Evolutionary conservation across 768 basidiomycete species (phyloP), one percentile per base, ranked within the genome.

Genomic region (Pleurotus eryngii): DNA sequence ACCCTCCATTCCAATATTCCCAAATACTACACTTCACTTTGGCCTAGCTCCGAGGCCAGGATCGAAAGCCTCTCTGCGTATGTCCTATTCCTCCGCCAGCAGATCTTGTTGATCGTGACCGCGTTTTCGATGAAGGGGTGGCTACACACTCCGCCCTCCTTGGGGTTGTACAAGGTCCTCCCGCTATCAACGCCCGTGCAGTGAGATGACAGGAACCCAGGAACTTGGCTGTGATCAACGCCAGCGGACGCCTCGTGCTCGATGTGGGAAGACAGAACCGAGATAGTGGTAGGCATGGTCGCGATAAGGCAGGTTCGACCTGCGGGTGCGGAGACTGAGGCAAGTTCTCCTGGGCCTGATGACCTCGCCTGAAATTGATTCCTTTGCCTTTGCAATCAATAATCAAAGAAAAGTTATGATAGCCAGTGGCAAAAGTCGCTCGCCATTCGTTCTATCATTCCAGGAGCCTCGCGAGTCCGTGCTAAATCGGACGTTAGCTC

Each of bases 281-380:
- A n/a, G 49, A 15, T 14, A 35, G n/a, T 14, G 49, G 49, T 17
- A n/a, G 22, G 47, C 22, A 3, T 49, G 18, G 47, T 15, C 49
- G 30, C 15, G 49, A 50, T 50, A 50, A 50, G 49, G 49, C 49
- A 50, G 49, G 49, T 50, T 50, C 49, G 49, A 38, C 12, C 49
- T 50, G 49, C 12, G 22, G 30, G 20, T 11, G 20, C 27, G 35
- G 49, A 50, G 49, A 50, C 49, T 38, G 5, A 30, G 49, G 27
- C n/a, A 8, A 26, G 35, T n/a, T n/a, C 20, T 43, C 42, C 20
- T 43, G 42, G 42, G 9, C 42, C 42, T 43, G 42, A 43, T 43
- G n/a, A n/a, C 42, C 5, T 43, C 20, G 42, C 42, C 14, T 43
- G 15, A 20, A 43, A 43, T 35, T 35, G 30, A 35, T 35, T 35